Conservation (phyloP, 768 basidiomycete species). For the Podaxis pistillaris region DNA sequence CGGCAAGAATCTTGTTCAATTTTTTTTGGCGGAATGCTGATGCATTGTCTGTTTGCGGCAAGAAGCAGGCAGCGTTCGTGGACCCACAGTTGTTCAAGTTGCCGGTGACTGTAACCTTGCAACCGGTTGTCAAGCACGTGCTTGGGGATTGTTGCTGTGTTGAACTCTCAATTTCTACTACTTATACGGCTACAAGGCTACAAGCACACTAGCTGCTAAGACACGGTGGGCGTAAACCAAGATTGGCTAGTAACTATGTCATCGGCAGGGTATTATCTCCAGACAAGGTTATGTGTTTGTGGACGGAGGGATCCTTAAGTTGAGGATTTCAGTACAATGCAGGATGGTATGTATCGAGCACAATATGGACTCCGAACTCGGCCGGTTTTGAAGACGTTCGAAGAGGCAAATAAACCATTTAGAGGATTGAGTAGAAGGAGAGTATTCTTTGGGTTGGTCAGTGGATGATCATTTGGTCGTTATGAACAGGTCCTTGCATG, state of each 20-base stretch:
- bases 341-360: constrained; percentile 81
- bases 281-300: constrained; percentile 91
- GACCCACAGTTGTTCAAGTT: constrained; percentile 51
- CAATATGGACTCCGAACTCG: constrained; percentile 65
- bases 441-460: constrained; percentile 81
- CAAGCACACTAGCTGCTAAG: constrained; percentile 12
- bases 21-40: neutral
- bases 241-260: constrained; percentile 17
- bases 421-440: constrained; percentile 83
- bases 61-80: constrained; percentile 22
- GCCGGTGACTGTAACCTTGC: constrained; percentile 80
- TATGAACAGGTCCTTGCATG: neutral
- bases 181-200: constrained; percentile 50
- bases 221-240: too few species aligned
- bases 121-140: constrained; percentile 91
- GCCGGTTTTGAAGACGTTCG: constrained; percentile 93
- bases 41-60: neutral
- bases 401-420: constrained; percentile 87
- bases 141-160: constrained; percentile 94
- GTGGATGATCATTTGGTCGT: constrained; percentile 33
- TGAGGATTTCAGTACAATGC: constrained; percentile 65
- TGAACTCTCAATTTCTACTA: constrained; percentile 97
- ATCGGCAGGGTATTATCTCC: constrained; percentile 77
- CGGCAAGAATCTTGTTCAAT: neutral
- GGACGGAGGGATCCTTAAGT: constrained; percentile 87